phyloP scores from a whole-genome alignment of 768 basidiomycete genomes.

The Russula olivacea region DNA sequence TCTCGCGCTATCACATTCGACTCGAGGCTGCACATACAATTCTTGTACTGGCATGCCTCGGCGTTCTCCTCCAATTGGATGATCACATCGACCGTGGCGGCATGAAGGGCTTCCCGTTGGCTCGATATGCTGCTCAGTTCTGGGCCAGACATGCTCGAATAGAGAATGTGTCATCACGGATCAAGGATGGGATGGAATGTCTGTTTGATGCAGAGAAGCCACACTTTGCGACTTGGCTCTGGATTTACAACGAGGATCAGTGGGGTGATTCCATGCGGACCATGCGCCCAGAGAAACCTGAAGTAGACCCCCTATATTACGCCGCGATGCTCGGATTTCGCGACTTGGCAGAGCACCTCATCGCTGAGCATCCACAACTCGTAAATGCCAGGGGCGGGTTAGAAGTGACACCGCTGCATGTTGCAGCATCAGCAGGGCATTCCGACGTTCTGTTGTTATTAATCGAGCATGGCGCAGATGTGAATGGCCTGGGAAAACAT shows the following conservation, averaged over 20 bases:
- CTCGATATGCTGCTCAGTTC: background rate
- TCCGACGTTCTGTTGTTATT: background rate
- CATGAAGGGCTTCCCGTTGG: background rate
- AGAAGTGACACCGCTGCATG: background rate
- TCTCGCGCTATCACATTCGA: background rate
- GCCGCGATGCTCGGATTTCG: background rate
- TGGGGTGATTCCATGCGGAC: background rate
- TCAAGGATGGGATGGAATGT: background rate
- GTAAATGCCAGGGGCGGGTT: background rate
- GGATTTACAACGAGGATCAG: background rate
- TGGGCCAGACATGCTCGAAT: background rate
- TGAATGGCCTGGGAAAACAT: background rate
- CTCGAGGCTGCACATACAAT: background rate
- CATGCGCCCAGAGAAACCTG: background rate
- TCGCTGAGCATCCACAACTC: background rate
- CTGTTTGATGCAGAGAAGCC: background rate
- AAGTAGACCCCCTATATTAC: background rate
- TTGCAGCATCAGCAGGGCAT: background rate
- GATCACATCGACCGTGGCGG: background rate
- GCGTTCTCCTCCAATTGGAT: background rate
- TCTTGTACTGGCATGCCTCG: background rate
- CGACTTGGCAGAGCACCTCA: background rate
- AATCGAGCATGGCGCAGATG: background rate
- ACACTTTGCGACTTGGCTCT: background rate
- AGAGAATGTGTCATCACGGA: background rate